Conservation (phyloP, 1,284 basidiomycete species). For the Irpex lacteus region DNA sequence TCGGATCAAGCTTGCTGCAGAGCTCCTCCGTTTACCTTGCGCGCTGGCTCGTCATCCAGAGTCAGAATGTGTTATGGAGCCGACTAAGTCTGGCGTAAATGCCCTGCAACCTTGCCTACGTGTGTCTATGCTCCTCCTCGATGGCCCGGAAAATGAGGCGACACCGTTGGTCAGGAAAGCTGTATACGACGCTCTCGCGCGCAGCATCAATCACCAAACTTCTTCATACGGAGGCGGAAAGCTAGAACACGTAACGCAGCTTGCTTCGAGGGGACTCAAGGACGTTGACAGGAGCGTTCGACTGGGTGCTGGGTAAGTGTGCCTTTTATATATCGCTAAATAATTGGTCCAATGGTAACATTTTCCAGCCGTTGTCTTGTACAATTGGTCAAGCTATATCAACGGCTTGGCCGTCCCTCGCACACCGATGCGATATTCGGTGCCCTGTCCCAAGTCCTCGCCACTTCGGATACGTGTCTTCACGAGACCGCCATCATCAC, state of each 20-base stretch:
- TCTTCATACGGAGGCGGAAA: constrained; percentile 32
- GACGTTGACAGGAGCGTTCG: constrained; percentile 59
- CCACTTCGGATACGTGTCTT: constrained; percentile 39
- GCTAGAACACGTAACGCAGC: constrained; percentile 35
- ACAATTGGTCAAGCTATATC: constrained; percentile 44
- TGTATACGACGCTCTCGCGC: constrained; percentile 41
- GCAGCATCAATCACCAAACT: constrained; percentile 48
- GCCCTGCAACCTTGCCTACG: constrained; percentile 38
- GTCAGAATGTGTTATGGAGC: constrained; percentile 28
- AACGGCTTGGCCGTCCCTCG: constrained; percentile 23
- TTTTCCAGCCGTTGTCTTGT: constrained; percentile 44
- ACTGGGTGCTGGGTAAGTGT: constrained; percentile 62
- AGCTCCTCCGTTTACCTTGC: constrained; percentile 41
- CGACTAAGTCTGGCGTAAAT: constrained; percentile 25
- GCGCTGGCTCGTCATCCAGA: constrained; percentile 38
- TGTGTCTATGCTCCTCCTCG: constrained; percentile 41
- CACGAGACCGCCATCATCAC: constrained; percentile 63
- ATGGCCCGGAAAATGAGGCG: constrained; percentile 44
- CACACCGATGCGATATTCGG: constrained; percentile 44
- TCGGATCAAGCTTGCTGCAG: constrained; percentile 34
- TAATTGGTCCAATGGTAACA: constrained; percentile 4
- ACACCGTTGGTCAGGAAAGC: constrained; percentile 43
- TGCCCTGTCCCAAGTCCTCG: constrained; percentile 47
- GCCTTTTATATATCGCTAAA: not conserved
- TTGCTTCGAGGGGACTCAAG: constrained; percentile 46